These are phyloP conservation scores for Sugiyamaella americana DNA, from an alignment of 805 yeast species.

Conservation along the genomic window DNA sequence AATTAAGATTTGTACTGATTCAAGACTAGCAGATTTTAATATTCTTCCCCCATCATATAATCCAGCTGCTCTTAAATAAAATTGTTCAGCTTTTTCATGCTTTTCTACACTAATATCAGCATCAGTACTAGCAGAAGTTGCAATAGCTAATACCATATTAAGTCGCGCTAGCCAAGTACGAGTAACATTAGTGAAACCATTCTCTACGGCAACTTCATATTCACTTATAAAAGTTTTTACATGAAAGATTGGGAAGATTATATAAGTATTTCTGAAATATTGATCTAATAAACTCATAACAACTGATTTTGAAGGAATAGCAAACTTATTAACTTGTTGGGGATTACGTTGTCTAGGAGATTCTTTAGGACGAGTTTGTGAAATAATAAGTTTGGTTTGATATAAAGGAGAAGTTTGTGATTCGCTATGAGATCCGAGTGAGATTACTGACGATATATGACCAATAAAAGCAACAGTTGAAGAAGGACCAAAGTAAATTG, in stretches of 20 bases:
- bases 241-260: background rate
- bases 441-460: background rate
- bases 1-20: background rate
- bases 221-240: background rate
- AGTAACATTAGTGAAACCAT: background rate
- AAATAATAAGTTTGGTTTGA: no score
- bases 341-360: background rate
- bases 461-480: background rate
- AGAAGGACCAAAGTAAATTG: background rate
- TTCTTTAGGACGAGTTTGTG: background rate
- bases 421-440: background rate
- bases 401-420: background rate
- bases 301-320: background rate
- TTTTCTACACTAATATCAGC: background rate
- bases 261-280: background rate
- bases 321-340: no score
- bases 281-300: no score
- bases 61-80: background rate
- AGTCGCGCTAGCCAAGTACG: background rate
- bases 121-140: background rate
- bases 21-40: background rate
- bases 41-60: background rate
- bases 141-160: background rate
- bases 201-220: background rate
- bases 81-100: background rate